A percentile compares a stretch with the other conserved stretches of the same genome.
These are phyloP conservation scores for Pichia gijzeniarum DNA, from an alignment of 805 yeast genomes.

Conservation along the genomic window DNA sequence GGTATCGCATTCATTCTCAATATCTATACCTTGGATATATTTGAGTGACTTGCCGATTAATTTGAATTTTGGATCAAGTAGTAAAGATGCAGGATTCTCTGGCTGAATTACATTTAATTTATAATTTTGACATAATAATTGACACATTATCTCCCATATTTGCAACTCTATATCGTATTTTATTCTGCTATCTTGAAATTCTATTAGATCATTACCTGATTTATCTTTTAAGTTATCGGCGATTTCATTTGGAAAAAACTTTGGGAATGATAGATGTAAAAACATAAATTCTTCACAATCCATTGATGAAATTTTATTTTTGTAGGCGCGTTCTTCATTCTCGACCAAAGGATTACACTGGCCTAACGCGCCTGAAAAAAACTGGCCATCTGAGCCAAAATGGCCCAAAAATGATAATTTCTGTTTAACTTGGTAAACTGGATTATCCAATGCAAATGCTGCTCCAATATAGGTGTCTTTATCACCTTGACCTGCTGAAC, in stretches of 20 bases:
- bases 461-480: conserved; percentile 72
- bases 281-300: conserved; percentile 31
- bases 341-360: conserved; percentile 37
- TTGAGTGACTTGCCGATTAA: conserved; percentile 21
- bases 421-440: conserved; percentile 43
- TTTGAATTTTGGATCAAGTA: conserved; percentile 10
- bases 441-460: conserved; percentile 37
- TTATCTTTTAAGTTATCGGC: not conserved
- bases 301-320: conserved; percentile 13
- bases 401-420: conserved; percentile 48
- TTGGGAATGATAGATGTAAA: conserved; percentile 60
- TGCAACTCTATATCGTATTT: conserved; percentile 35
- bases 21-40: conserved; percentile 22
- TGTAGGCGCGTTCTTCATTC: conserved; percentile 21
- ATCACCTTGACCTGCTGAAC: conserved; percentile 74
- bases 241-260: conserved; percentile 30
- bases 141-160: conserved; percentile 34
- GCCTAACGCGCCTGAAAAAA: conserved; percentile 38
- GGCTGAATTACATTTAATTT: conserved; percentile 4
- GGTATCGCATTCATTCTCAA: conserved; percentile 26
- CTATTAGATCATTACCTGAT: conserved; percentile 25
- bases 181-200: conserved; percentile 27
- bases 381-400: conserved; percentile 25
- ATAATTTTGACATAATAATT: conserved; percentile 29
- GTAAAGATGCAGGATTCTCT: conserved; percentile 16